phyloP scores from a whole-genome alignment of 805 yeast genomes.

The Metschnikowia continentalis region DNA sequence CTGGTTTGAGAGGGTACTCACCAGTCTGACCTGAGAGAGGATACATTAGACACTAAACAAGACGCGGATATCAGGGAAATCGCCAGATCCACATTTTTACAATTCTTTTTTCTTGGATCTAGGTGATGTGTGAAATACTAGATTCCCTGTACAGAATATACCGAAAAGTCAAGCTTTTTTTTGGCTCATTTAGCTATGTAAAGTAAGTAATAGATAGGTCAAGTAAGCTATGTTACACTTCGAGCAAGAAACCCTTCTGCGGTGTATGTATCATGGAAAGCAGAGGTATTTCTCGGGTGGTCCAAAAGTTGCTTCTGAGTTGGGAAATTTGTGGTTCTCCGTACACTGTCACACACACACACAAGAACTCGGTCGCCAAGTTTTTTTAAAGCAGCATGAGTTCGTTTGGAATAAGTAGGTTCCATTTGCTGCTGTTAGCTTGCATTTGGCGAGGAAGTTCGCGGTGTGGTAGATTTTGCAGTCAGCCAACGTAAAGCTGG shows the following conservation, averaged over 20 bases:
- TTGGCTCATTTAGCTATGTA: neutral
- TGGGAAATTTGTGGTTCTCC: neutral
- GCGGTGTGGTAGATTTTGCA: neutral
- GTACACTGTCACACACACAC: neutral
- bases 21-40: neutral
- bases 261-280: neutral
- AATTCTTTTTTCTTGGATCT: neutral
- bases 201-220: neutral
- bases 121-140: neutral
- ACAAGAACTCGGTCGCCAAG: neutral
- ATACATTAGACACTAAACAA: neutral
- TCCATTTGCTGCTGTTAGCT: neutral
- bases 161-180: neutral
- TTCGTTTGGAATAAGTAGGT: neutral
- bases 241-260: neutral
- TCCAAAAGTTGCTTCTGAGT: neutral
- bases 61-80: neutral
- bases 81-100: neutral
- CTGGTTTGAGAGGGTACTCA: neutral
- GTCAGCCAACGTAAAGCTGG: neutral
- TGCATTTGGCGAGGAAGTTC: neutral
- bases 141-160: neutral
- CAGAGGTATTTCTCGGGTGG: neutral
- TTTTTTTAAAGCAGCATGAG: neutral
- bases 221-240: neutral